Base-by-base conservation (phyloP, 2,329 filamentous ascomycete species). In the Pseudogymnoascus sp. region DNA sequence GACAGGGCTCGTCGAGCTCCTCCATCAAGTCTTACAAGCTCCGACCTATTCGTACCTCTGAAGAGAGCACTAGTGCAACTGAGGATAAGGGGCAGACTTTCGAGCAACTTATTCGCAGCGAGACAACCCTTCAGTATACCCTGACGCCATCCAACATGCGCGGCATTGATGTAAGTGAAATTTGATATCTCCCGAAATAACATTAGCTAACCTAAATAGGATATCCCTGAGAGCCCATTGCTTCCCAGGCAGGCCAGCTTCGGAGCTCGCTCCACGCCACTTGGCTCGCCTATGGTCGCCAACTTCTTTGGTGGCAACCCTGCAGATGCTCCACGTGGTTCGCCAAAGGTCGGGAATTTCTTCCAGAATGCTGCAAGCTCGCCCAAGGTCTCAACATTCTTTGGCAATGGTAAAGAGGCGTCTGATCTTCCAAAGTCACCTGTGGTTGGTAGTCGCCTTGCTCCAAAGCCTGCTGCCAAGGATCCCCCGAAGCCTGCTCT, bases 41-140 rank as follows among this genome's bases (percentile, higher is more conserved):
- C 60, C 84, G 83, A 71, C 74, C 80, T 7, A 75, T 82, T 2
- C 79, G 83, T 40, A 82, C 78, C 3, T 87, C 85, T 0, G 84
- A 88, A 67, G 85, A 87, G 17, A 79, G 71, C 64, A 36, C 33
- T 4, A 38, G 36, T 15, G 78, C 77, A 5, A 76, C 78, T 6
- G 83, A 84, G 53, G 83, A 87, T 64, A 83, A 87, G 60, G 83
- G 84, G 9, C 84, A 83, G 57, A 86, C 89, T 69, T 88, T 95
- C 70, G 90, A 95, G 71, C 83, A 92, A 69, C 79, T 93, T 61
- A 93, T 95, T 66, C 85, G 90, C 64, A 92, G 90, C 73, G 88
- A 91, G 69, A 85, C 92, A 72, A 93, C 90, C 1, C 87, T 93
- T 47, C 90, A 90, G 69, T 93, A 89, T 73, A 93, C 90, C 1